Evolutionary conservation across 2,329 filamentous ascomycete genomes (phyloP), one percentile per base, ranked within the genome.

Genomic region (Bisporella sp.): DNA sequence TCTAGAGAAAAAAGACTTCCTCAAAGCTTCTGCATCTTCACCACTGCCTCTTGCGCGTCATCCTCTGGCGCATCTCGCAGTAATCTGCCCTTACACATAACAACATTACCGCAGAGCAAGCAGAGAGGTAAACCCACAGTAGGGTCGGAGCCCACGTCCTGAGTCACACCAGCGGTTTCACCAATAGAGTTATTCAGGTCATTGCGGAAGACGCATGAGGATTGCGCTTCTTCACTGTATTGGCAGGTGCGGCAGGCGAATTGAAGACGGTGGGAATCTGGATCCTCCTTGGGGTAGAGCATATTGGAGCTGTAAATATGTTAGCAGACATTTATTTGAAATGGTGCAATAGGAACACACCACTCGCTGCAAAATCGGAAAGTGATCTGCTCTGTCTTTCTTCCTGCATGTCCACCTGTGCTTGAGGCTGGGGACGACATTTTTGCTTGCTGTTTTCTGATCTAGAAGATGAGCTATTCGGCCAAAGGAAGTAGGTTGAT

Each of bases 321-420:
- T 21, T 21, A 21, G 21, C 21, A 21, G 21, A 21, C 21, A 21
- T 21, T 21, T 21, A 21, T 21, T 21, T 21, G 21, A 42, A 13
- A 11, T 2, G 29, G 49, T 31, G 40, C 43, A 32, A 42, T 46
- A 33, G 45, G 21, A 41, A 60, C 72, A 62, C 70, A 85, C 84
- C 93, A 99, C 78, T 99, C 93, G 62, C 89, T 90, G 76, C 93
- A 99, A 78, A 99, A 99, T 65, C 89, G 86, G 72, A 97, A 99
- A 45, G 89, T 90, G 70, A 97, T 91, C 69, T 95, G 89, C 71
- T 92, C 84, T 57, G 75, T 73, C 59, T 74, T 74, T 63, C 76
- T 77, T 50, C 60, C 64, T 12, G 52, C 45, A 62, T 77, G 73
- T 52, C 64, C 68, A 46, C 65, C 64, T 48, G 66, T 66, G 43